These are phyloP conservation scores for Aquilaria agallochum DNA, from an alignment of 441 rosid species.

Conservation along the genomic window DNA sequence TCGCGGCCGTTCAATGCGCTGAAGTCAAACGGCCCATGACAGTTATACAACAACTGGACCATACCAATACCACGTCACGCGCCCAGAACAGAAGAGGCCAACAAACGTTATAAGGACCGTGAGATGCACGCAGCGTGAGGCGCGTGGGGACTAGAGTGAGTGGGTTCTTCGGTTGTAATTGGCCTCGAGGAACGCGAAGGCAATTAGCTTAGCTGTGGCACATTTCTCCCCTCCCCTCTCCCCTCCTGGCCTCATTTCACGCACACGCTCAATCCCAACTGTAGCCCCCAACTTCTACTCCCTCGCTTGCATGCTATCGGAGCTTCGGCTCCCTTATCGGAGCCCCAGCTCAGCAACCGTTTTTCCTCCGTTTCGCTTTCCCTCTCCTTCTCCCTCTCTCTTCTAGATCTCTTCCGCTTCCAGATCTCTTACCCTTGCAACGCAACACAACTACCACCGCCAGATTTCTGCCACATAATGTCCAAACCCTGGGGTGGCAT, in stretches of 20 bases:
- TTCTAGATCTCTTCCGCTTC: conserved; percentile 13
- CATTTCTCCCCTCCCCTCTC: too few relatives aligned
- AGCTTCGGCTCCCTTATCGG: conserved; percentile 67
- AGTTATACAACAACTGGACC: not conserved
- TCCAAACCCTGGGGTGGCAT: conserved; percentile 73
- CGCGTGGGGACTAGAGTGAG: too few relatives aligned
- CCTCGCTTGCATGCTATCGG: conserved; percentile 45
- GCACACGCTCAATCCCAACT: not conserved
- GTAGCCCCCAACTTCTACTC: conserved; percentile 13
- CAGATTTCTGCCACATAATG: conserved; percentile 27
- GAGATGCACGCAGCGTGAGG: too few relatives aligned
- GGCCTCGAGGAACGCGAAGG: too few relatives aligned
- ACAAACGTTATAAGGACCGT: too few relatives aligned
- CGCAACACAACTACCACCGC: too few relatives aligned
- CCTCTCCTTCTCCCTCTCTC: not conserved
- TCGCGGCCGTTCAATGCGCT: conserved; percentile 17
- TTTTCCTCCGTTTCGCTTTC: not conserved
- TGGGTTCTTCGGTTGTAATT: too few relatives aligned
- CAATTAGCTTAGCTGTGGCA: too few relatives aligned
- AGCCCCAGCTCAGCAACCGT: conserved; percentile 38
- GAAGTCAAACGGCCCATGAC: not conserved
- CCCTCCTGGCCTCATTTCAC: too few relatives aligned
- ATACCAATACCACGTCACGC: too few relatives aligned
- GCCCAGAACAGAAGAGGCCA: too few relatives aligned
- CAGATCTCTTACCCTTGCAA: conserved; percentile 16